phyloP scores from a whole-genome alignment of 1,284 basidiomycete genomes.

The Stygiomarasmius scandens region DNA sequence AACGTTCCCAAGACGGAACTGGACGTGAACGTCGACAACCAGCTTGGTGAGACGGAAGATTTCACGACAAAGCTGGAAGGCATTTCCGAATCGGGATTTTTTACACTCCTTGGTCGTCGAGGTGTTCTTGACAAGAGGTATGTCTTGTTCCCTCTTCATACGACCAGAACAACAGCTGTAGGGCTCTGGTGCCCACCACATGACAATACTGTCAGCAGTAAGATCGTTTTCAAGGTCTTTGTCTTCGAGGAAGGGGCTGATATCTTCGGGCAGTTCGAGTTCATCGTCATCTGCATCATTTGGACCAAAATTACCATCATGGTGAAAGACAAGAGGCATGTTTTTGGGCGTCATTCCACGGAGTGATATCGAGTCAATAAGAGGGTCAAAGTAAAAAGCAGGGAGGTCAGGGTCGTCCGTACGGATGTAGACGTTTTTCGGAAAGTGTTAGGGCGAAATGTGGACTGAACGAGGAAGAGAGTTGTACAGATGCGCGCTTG shows the following conservation, averaged over 20 bases:
- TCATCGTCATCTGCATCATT: constrained; percentile 85
- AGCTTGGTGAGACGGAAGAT: constrained; percentile 97
- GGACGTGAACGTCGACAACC: constrained; percentile 98
- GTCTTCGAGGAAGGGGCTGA: constrained; percentile 85
- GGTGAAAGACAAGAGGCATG: constrained; percentile 80
- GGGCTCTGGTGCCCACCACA: constrained; percentile 99
- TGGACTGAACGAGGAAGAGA: constrained; percentile 95
- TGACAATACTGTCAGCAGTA: constrained; percentile 94
- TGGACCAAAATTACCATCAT: constrained; percentile 89
- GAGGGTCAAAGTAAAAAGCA: constrained; percentile 99
- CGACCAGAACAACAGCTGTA: constrained; percentile 92
- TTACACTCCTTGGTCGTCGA: constrained; percentile 99
- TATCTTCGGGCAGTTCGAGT: constrained; percentile 83
- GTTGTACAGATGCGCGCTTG: constrained; percentile 98
- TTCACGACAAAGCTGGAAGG: constrained; percentile 97
- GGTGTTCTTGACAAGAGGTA: constrained; percentile 96
- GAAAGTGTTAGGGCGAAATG: constrained; percentile 92
- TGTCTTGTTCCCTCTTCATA: constrained; percentile 92
- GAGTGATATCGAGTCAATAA: constrained; percentile 95
- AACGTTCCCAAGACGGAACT: constrained; percentile 97
- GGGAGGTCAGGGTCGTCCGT: constrained; percentile 99
- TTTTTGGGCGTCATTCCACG: constrained; percentile 87
- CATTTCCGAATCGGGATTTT: constrained; percentile 99
- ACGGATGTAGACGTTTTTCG: constrained; percentile 98
- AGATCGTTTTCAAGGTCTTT: constrained; percentile 87